Base-by-base conservation (phyloP, 352 stramenopile species). In the Globisporangium paddicum region DNA sequence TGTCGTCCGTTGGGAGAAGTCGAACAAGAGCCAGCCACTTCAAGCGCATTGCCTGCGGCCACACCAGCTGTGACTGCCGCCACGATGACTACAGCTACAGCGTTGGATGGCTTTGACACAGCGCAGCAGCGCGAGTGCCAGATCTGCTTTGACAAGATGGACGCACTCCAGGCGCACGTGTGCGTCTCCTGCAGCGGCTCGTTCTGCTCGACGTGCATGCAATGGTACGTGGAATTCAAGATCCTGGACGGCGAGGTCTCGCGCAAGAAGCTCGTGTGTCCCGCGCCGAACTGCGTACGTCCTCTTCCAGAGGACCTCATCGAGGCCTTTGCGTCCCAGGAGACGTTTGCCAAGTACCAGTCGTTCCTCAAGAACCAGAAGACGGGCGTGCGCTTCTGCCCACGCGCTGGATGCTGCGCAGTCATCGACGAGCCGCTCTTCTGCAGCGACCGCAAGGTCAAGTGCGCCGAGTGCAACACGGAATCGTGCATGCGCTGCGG, bases 191-290 rank as follows among this genome's bases (percentile, higher is more conserved):
- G 82, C 60, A 54, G 51, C 49, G 61, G 59, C 21, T 65, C 69
- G 5, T 89, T 86, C 66, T 92, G 82, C 47, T 56, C 59, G 23
- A 79, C 66, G 41, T 92, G 82, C 69, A 80, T 77, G 45, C 72
- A 77, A 45, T 84, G 72, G 75, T 92, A 90, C 64, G 76, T 92
- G 30, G 71, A 87, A 57, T 82, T 77, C 68, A 92, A 92, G 68
- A 78, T 92, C 50, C 60, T 79, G 34, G 82, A 92, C 52, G 82
- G 82, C 25, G 79, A 90, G 53, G 82, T 92, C 7, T 92, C 82
- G 25, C 51, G 66, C 19, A 83, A 82, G 60, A 89, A 89, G 61
- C 71, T 92, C 54, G 75, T 90, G 55, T 92, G 82, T 56, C 79
- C 80, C 1, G 71, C 82, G 14, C 76, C 82, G 9, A 68, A 87